phyloP scores from a whole-genome alignment of 2,329 filamentous ascomycete genomes.

The Calonectria fujianensis region DNA sequence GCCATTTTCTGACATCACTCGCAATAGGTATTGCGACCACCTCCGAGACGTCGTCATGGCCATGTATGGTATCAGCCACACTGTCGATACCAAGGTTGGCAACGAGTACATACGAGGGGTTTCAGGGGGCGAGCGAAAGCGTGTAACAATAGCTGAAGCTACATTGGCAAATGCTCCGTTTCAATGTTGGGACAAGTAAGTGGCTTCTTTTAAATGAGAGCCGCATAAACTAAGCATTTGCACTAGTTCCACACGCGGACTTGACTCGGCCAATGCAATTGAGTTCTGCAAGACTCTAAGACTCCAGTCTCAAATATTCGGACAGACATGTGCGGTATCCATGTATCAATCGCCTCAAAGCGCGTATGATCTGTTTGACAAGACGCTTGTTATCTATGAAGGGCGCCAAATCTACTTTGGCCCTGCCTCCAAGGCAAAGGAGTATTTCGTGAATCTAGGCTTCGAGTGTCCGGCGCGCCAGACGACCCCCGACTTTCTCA shows the following conservation, averaged over 20 bases:
- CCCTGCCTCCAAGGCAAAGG: slow-evolving; percentile 70
- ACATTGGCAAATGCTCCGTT: slow-evolving; percentile 68
- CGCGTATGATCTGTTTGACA: slow-evolving; percentile 78
- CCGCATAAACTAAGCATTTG: not conserved
- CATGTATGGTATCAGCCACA: slow-evolving; percentile 83
- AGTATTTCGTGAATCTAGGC: slow-evolving; percentile 77
- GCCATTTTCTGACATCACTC: not conserved
- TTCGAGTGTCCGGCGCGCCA: slow-evolving; percentile 76
- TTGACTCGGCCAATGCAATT: slow-evolving; percentile 49
- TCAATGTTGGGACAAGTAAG: slow-evolving; percentile 53
- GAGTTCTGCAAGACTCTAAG: slow-evolving; percentile 47
- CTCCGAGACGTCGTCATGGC: slow-evolving; percentile 76
- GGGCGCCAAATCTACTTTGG: slow-evolving; percentile 81
- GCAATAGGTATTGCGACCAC: slow-evolving; percentile 59
- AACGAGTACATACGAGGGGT: slow-evolving; percentile 81
- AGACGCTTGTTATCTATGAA: slow-evolving; percentile 79
- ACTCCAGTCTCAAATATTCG: slow-evolving; percentile 43
- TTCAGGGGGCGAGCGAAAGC: slow-evolving; percentile 84
- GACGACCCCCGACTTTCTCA: slow-evolving; percentile 79
- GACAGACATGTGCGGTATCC: slow-evolving; percentile 46
- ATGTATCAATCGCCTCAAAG: slow-evolving; percentile 77
- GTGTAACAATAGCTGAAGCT: slow-evolving; percentile 84
- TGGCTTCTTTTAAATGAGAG: not conserved
- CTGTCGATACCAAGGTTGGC: slow-evolving; percentile 81
- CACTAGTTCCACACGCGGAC: slow-evolving; percentile 46